A percentile compares a stretch with the other conserved stretches of the same genome.
Evolutionary conservation across 2,329 filamentous ascomycete species (phyloP).

Genomic region (Pseudogymnoascus sp.): DNA sequence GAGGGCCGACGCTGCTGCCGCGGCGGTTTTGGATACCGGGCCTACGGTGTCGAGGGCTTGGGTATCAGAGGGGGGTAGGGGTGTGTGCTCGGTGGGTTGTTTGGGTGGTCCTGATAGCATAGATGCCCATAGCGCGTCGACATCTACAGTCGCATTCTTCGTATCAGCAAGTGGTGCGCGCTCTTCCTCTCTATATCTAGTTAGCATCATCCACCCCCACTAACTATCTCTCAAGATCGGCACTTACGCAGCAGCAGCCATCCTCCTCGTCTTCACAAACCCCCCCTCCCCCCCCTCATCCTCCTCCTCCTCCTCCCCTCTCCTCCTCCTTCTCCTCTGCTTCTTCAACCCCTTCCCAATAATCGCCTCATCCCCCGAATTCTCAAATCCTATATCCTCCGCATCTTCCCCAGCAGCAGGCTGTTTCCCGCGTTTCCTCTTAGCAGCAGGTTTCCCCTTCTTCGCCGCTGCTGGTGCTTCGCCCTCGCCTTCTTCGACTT

Average conservation of each 20-base stretch:
- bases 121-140: conserved; percentile 61
- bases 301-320: conserved; percentile 24
- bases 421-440: conserved; percentile 28
- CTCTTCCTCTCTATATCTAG: conserved; percentile 43
- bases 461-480: conserved; percentile 17
- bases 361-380: conserved; percentile 65
- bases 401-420: conserved; percentile 25
- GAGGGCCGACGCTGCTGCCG: conserved; percentile 14
- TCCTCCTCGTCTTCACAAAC: conserved; percentile 63
- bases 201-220: conserved; percentile 13
- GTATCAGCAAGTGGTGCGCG: conserved; percentile 41
- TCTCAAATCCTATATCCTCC: conserved; percentile 47
- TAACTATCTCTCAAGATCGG: not conserved
- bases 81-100: conserved; percentile 8
- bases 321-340: conserved; percentile 35
- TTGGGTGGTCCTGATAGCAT: conserved; percentile 44
- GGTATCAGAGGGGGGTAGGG: conserved; percentile 11
- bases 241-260: conserved; percentile 56
- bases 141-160: conserved; percentile 59
- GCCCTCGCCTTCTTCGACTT: conserved; percentile 24
- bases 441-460: conserved; percentile 21
- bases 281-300: conserved; percentile 55
- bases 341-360: conserved; percentile 52
- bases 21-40: not conserved
- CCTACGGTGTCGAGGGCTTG: conserved; percentile 11